Base-by-base conservation (phyloP, 139 green algal genomes). In the Chlorella sp. region DNA sequence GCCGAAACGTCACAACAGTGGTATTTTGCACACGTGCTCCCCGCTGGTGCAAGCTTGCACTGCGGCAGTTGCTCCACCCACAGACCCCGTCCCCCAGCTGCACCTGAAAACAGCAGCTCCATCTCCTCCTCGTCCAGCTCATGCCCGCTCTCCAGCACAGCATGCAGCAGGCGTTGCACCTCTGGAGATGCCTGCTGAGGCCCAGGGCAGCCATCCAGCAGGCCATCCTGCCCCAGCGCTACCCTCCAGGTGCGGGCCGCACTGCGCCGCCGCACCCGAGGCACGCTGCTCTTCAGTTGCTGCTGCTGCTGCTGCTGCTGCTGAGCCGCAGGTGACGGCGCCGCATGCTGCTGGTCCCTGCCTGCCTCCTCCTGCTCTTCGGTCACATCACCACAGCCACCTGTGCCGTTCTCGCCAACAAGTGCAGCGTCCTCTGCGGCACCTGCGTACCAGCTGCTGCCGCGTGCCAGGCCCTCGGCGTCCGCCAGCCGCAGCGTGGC, bases 121-220 rank as follows among this genome's bases (percentile, higher is more conserved):
- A 96, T 84, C 16, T 96, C 94, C 0, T 74, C 76, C 77, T 89
- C 81, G 14, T 6, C 85, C 69, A 93, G 72, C 76, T 90, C 70
- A 2, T 75, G 85, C 40, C 67, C 79, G 0, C 73, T 54, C 19
- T 74, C 38, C 73, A 88, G 40, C 62, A 91, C 91, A 13, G 60
- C 72, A 3, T 43, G 26, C 82, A 90, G 67, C 75, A 90, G 28
- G 0, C 24, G 30, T 16, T 65, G 46, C 3, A 87, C 38, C 46
- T 62, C 54, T 70, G 8, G 38, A 11, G 80, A 68, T 16, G 22
- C 68, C 20, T 41, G 32, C 64, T 70, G n/a, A 7, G 73, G 83
- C 11, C 74, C 51, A 2, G 70, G 41, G 41, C 70, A 82, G n/a
- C 82, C 82, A 26, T 82, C 43, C 60, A 87, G 58, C 60, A 87